Evolutionary conservation across 306 rosid species (phyloP), one percentile per base, ranked within the genome.

Genomic region (Gastrolobium villosum): DNA sequence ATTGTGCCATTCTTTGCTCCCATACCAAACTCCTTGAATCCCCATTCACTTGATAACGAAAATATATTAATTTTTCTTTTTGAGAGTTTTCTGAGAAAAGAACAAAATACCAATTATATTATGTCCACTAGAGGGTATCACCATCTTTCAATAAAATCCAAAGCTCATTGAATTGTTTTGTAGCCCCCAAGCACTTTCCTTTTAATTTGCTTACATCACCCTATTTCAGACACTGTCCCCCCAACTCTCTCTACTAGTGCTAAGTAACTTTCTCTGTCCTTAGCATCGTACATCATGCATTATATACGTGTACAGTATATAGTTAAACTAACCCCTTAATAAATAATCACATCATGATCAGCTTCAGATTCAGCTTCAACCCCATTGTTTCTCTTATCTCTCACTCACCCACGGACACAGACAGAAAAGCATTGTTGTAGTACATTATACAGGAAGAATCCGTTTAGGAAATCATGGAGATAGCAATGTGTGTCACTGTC

Each of bases 151-250:
- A 83, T 59, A 90, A 84, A 90, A 90, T 92, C 90, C 92, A 92
- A 92, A 88, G 36, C 76, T 77, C 86, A 81, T 83, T 89, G 70
- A 87, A 82, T 84, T 84, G 85, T 82, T 76, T 70, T 62, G 83
- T 68, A 86, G 83, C 88, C 87, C 87, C 86, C 88, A 85, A 85
- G 83, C 79, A 76, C 81, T 78, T 79, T 80, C 83, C 82, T 0
- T 80, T 86, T n/a, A n/a, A n/a, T n/a, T 85, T 72, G 90, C 96
- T 90, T 84, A 80, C 94, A 76, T 90, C 96, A 89, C 82, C 1
- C 1, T 20, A 62, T 62, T 44, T 83, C 97, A 88, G 93, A 84
- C 7, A 4, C 73, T 87, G 93, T 89, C 92, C 84, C 87, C 84
- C 87, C 84, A 77, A 79, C 80, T 74, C 80, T 74, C 80, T 81